Evolutionary conservation across 371 early-diverging fungal genomes (phyloP), one percentile per base, ranked within the genome.

Genomic region (Mucor ambiguus): DNA sequence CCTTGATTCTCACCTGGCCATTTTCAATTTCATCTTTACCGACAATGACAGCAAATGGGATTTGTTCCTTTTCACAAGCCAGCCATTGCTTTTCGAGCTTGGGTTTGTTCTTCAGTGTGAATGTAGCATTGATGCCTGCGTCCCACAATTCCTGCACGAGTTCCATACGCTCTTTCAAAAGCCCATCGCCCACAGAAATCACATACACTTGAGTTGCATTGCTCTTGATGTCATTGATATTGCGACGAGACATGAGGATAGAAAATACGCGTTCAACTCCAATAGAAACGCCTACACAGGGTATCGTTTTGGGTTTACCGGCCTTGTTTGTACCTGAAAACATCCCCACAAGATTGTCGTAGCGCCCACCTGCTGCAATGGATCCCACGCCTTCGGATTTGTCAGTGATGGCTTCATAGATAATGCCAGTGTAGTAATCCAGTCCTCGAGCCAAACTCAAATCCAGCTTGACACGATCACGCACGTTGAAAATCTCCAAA

Each of bases 351-450:
- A 99, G 88, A 56, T 96, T 89, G 74, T 99, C 99, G 78, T 99
- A 99, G 38, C 99, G 93, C 4, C 99, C 99, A 55, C 99, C 99
- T 0, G 97, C 99, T 20, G 98, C 96, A 66, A 99, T 91, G 4
- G 99, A 98, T 12, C 99, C 99, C 6, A 98, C 89, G n/a, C 97
- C 96, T 26, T 86, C 87, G 16, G 83, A 77, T 32, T 82, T 75
- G 20, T 81, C 84, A 18, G 94, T 84, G 10, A 96, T 92, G 5
- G 98, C 99, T 82, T 99, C 99, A 73, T 99, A 96, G 69, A 99
- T 98, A 60, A 99, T 88, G 32, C 99, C 99, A 11, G 99, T 99
- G 87, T 99, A 99, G 79, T 99, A 99, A 75, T 99, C 99, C 52
- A 99, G 80, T 18, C 99, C 99, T 59, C 99, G 87, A 7, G 99